phyloP scores from a whole-genome alignment of 1,139 yeast genomes.

The Zygosaccharomyces sapae region DNA sequence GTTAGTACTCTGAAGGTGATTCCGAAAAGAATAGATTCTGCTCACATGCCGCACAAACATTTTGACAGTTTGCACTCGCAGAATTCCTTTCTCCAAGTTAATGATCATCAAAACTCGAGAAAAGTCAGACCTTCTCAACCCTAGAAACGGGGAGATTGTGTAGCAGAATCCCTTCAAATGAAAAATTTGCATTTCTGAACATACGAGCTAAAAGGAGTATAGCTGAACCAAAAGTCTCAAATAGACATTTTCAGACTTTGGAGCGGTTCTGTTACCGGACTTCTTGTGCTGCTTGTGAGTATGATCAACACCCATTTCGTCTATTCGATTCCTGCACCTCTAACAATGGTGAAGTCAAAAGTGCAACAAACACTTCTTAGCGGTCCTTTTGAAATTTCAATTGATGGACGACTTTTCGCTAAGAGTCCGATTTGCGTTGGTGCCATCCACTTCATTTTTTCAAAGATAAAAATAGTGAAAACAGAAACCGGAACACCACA shows the following conservation, averaged over 20 bases:
- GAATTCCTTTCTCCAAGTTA: constrained; percentile 34
- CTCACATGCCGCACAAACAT: constrained; percentile 29
- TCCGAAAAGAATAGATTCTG: constrained; percentile 31
- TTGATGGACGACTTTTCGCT: background rate
- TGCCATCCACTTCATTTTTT: background rate
- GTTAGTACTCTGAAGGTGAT: constrained; percentile 26
- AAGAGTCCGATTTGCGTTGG: constrained; percentile 3
- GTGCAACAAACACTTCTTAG: no score
- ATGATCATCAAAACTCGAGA: no score
- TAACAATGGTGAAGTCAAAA: no score
- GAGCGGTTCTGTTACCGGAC: constrained; percentile 97
- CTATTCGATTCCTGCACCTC: no score
- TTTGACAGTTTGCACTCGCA: constrained; percentile 62
- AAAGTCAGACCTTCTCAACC: constrained; percentile 6
- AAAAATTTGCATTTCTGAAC: constrained; percentile 39
- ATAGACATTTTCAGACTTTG: constrained; percentile 99
- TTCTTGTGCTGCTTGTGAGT: constrained; percentile 93
- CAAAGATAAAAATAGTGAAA: background rate
- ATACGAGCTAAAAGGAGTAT: constrained; percentile 99
- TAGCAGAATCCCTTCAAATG: constrained; percentile 20
- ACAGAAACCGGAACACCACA: background rate
- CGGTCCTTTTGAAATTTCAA: constrained; percentile 3
- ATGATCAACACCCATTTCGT: constrained; percentile 95
- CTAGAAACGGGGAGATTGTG: constrained; percentile 8
- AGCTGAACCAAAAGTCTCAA: constrained; percentile 95